A percentile compares a stretch with the other conserved stretches of the same genome.
These are phyloP conservation scores for Solanum phureja DNA, from an alignment of 257 asterid species.

Conservation along the genomic window DNA sequence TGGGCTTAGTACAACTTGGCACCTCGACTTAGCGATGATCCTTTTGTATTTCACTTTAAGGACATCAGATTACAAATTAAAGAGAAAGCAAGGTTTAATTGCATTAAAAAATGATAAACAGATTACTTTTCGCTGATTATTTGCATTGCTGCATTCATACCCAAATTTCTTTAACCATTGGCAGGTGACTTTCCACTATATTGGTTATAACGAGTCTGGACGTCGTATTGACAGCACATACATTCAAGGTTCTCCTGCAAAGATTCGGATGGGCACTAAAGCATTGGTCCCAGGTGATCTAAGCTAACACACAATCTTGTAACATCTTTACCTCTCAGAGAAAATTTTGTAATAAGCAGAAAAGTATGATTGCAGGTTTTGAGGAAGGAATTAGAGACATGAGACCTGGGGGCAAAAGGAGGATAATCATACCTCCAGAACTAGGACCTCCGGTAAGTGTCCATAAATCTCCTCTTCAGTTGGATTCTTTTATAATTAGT, in stretches of 20 bases:
- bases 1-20: background rate
- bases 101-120: background rate
- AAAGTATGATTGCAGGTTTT: slow-evolving; percentile 46
- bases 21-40: background rate
- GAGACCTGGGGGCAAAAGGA: slow-evolving; percentile 92
- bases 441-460: slow-evolving; percentile 92
- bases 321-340: background rate
- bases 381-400: slow-evolving; percentile 96
- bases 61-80: background rate
- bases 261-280: slow-evolving; percentile 80
- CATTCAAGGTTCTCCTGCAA: slow-evolving; percentile 86
- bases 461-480: background rate
- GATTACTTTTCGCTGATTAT: background rate
- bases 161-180: background rate
- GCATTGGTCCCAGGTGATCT: slow-evolving; percentile 87
- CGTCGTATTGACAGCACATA: slow-evolving; percentile 97
- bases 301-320: background rate
- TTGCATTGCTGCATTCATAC: background rate
- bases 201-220: slow-evolving; percentile 95
- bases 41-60: background rate
- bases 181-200: slow-evolving; percentile 84
- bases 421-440: slow-evolving; percentile 93
- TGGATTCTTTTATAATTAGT: background rate
- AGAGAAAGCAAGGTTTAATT: background rate
- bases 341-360: background rate